Conservation (phyloP, 2,329 filamentous ascomycete genomes). For the Shiraia bambusicola region DNA sequence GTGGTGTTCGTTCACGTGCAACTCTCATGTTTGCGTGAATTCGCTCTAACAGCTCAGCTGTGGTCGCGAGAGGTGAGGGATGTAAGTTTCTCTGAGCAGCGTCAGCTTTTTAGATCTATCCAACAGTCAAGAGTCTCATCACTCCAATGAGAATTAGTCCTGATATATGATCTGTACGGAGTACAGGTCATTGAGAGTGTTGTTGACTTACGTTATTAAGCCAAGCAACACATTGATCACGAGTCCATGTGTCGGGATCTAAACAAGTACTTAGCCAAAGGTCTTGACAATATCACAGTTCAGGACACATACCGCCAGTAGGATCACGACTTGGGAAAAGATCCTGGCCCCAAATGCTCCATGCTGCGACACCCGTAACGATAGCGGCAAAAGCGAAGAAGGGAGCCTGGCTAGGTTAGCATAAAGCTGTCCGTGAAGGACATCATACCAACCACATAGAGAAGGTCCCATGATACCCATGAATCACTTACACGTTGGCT, state of each 20-base stretch:
- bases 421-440: neutral
- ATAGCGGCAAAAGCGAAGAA: conserved; percentile 69
- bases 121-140: no score
- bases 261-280: conserved; percentile 5
- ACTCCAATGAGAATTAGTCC: no score
- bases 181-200: neutral
- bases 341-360: conserved; percentile 82
- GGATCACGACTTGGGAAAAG: conserved; percentile 82
- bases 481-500: conserved; percentile 45
- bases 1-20: conserved; percentile 14
- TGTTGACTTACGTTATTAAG: conserved; percentile 67
- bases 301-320: conserved; percentile 63
- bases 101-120: neutral
- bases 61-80: conserved; percentile 60
- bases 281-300: neutral
- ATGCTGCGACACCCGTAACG: conserved; percentile 77
- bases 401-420: conserved; percentile 26
- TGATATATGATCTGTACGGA: neutral
- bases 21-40: conserved; percentile 68
- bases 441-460: conserved; percentile 24
- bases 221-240: conserved; percentile 79
- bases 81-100: conserved; percentile 61
- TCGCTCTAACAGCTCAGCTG: conserved; percentile 66
- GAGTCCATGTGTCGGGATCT: conserved; percentile 73
- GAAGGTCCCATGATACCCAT: conserved; percentile 21